Evolutionary conservation across 1,139 yeast species (phyloP).

Genomic region (Hemisphaericaspora xylanilytica): DNA sequence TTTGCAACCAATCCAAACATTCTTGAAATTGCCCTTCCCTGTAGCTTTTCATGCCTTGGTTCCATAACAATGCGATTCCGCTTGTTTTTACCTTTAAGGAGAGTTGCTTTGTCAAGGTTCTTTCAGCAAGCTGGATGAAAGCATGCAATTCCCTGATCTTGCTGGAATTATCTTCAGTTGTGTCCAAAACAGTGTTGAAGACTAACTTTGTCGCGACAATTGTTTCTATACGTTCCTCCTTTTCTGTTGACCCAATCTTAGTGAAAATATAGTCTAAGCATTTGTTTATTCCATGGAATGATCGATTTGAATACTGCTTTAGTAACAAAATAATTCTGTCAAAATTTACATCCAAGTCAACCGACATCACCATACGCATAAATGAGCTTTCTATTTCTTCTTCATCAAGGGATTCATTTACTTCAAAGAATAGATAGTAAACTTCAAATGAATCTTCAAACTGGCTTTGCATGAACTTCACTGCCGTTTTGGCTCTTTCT

Average conservation of each 20-base stretch:
- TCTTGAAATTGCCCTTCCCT: slow-evolving; percentile 16
- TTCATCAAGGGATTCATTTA: slow-evolving; percentile 2
- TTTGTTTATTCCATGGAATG: slow-evolving; percentile 20
- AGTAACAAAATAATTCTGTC: slow-evolving; percentile 16
- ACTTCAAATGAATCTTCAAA: slow-evolving; percentile 10
- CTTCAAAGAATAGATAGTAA: slow-evolving; percentile 10
- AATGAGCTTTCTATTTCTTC: slow-evolving; percentile 13
- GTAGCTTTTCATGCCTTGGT: slow-evolving; percentile 20
- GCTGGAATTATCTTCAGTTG: neutral
- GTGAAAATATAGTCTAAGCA: slow-evolving; percentile 25
- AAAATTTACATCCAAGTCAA: slow-evolving; percentile 14
- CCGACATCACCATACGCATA: slow-evolving; percentile 25
- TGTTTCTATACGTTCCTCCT: slow-evolving; percentile 19
- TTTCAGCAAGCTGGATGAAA: slow-evolving; percentile 21
- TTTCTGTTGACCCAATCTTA: slow-evolving; percentile 13
- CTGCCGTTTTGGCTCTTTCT: slow-evolving; percentile 6
- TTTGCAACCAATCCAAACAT: slow-evolving; percentile 22
- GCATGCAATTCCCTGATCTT: slow-evolving; percentile 7
- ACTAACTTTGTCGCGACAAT: slow-evolving; percentile 14
- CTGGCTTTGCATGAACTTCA: slow-evolving; percentile 8
- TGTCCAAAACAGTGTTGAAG: slow-evolving; percentile 7
- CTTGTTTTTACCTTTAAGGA: slow-evolving; percentile 21
- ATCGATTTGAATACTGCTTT: slow-evolving; percentile 15
- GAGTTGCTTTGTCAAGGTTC: slow-evolving; percentile 17
- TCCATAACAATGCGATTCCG: slow-evolving; percentile 28